phyloP scores from a whole-genome alignment of 257 asterid species.

The Scutellaria baicalensis region DNA sequence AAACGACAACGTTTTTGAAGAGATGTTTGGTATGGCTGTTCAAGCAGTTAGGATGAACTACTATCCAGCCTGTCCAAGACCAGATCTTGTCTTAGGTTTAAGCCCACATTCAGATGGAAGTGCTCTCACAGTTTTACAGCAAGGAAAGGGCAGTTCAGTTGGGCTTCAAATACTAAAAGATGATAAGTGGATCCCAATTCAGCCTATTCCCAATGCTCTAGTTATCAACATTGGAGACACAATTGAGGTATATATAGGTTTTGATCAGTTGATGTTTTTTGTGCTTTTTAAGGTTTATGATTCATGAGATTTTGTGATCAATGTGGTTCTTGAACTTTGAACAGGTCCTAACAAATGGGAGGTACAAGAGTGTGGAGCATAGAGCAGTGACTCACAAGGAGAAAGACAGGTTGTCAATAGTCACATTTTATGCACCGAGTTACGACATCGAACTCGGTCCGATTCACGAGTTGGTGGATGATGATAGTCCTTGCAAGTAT shows the following conservation, averaged over 20 bases:
- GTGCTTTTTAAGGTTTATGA: not conserved
- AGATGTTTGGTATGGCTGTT: slow-evolving; percentile 77
- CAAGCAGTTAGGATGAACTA: slow-evolving; percentile 97
- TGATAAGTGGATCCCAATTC: slow-evolving; percentile 57
- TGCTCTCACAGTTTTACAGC: slow-evolving; percentile 88
- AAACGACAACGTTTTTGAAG: slow-evolving; percentile 53
- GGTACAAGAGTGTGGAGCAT: slow-evolving; percentile 94
- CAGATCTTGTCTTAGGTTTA: slow-evolving; percentile 82
- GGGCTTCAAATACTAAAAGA: slow-evolving; percentile 83
- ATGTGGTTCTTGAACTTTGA: not conserved
- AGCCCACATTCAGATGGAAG: slow-evolving; percentile 99
- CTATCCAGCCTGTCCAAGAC: slow-evolving; percentile 91
- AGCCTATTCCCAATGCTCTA: slow-evolving; percentile 75
- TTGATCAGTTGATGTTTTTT: no score
- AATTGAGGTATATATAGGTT: slow-evolving; percentile 48
- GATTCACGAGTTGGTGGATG: slow-evolving; percentile 43
- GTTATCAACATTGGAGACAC: slow-evolving; percentile 94
- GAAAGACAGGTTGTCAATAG: slow-evolving; percentile 78
- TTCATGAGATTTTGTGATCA: not conserved
- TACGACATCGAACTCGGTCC: slow-evolving; percentile 81
- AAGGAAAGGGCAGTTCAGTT: slow-evolving; percentile 58
- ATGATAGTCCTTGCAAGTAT: slow-evolving; percentile 52
- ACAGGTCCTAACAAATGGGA: slow-evolving; percentile 83
- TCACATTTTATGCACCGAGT: slow-evolving; percentile 94
- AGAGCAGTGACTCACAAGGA: slow-evolving; percentile 82